Base-by-base conservation (phyloP, 495 filamentous ascomycete genomes). In the Hypoxylon trugodes region DNA sequence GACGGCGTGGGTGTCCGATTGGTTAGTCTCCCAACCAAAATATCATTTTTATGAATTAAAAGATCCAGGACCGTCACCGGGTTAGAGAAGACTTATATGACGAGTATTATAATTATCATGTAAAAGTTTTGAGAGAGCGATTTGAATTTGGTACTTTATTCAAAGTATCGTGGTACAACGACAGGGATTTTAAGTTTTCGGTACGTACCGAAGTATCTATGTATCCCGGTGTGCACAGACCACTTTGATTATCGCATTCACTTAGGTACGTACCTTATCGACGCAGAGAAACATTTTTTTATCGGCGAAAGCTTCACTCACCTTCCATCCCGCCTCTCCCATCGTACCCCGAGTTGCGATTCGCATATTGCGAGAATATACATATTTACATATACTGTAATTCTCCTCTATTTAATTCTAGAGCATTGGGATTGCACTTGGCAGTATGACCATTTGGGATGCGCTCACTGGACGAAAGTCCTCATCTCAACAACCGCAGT, bases 371-470 rank as follows among this genome's bases (percentile, higher is more conserved):
- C 26, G 26, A 62, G 40, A 41, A 53, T n/a, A n/a, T n/a, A n/a
- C n/a, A n/a, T n/a, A n/a, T n/a, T n/a, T n/a, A n/a, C n/a, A n/a
- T n/a, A 48, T 35, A 15, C 19, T 33, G n/a, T 30, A 41, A n/a
- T 45, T 36, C 21, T 50, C 57, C 40, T 55, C 33, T 36, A 36
- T 22, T 18, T 8, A 19, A 30, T 36, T 25, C 3, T 40, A 38
- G 6, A 19, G 33, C 9, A 30, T 46, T 18, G n/a, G 26, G 24
- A 54, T 45, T 49, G 32, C 18, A 58, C 10, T 19, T 35, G 16
- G n/a, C 57, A 61, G 46, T 57, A 91, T 91, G 90, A 84, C 88
- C 21, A 85, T 95, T 74, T 97, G 93, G 93, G 91, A 96, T 73
- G 86, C 88, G 37, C 79, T 97, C 71, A 88, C 90, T 13, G 93